Base-by-base conservation (phyloP, 177 flowering plant species). In the Vitis hybrid region DNA sequence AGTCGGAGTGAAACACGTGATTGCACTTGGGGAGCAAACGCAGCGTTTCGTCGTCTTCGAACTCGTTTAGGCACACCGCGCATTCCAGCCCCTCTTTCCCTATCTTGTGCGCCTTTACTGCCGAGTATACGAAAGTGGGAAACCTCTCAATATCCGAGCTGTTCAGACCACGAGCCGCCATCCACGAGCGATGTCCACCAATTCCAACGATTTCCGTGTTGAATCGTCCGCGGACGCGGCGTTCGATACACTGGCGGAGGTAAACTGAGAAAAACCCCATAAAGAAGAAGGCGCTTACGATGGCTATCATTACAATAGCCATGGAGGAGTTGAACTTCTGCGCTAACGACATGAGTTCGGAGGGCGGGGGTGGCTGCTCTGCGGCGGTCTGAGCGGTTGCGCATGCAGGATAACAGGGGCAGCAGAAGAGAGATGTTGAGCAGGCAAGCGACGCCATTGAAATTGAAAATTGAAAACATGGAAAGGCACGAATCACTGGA, bases 31-130 rank as follows among this genome's bases (percentile, higher is more conserved):
- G 92, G 13, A 90, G 70, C 65, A 87, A 68, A 9, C 94, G 84
- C 51, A 90, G 84, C 58, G 78, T 76, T 29, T 88, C 88, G 21
- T 81, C 78, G 51, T 87, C 88, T 45, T 85, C 78, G 65, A 90
- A 90, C 76, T 88, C 94, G 77, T 73, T 80, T 39, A 90, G 60
- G 77, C 94, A 90, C 1, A 90, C 88, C 19, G 90, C 90, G 70
- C 94, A 90, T 55, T 85, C 92, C 15, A 88, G 72, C 31, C 79
- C 70, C 8, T 68, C 85, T 14, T 77, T 80, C 6, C 88, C 90
- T 19, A 80, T 73, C 79, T 83, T 80, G 15, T 80, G 77, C 33
- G 71, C 80, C 65, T 85, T 88, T 8, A 89, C 90, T 7, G 56
- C 64, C 19, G 88, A 83, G 82, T 88, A 88, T 0, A 71, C 26